These are phyloP conservation scores for Eucalyptus coolabah DNA, from an alignment of 345 rosid species.

Conservation along the genomic window DNA sequence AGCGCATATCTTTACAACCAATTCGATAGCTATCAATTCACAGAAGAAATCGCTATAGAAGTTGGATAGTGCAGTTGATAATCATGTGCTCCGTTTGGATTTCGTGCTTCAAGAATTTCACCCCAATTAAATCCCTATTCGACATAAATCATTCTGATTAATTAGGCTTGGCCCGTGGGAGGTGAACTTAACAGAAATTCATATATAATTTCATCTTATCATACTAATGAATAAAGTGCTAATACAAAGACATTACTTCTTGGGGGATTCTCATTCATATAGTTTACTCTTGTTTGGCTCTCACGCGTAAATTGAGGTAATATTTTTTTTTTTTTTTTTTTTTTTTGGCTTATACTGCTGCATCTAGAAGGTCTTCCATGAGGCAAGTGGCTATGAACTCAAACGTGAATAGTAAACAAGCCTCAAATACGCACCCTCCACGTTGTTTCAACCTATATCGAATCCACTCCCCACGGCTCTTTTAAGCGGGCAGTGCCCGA, in stretches of 20 bases:
- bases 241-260: neutral
- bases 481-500: neutral
- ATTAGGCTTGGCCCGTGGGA: neutral
- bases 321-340: fast-evolving
- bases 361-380: neutral
- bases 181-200: neutral
- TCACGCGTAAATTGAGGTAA: neutral
- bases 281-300: neutral
- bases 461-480: neutral
- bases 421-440: neutral
- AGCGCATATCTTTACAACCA: neutral
- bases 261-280: neutral
- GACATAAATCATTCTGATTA: neutral
- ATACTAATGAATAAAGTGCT: neutral
- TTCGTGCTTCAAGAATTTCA: neutral
- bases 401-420: neutral
- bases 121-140: neutral
- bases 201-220: neutral
- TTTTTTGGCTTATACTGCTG: neutral
- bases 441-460: neutral
- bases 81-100: neutral
- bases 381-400: neutral
- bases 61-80: neutral
- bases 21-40: neutral
- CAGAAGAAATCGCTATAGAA: neutral